These are phyloP conservation scores for Tolypocladium paradoxum DNA, from an alignment of 2,329 filamentous ascomycete genomes.

Conservation along the genomic window DNA sequence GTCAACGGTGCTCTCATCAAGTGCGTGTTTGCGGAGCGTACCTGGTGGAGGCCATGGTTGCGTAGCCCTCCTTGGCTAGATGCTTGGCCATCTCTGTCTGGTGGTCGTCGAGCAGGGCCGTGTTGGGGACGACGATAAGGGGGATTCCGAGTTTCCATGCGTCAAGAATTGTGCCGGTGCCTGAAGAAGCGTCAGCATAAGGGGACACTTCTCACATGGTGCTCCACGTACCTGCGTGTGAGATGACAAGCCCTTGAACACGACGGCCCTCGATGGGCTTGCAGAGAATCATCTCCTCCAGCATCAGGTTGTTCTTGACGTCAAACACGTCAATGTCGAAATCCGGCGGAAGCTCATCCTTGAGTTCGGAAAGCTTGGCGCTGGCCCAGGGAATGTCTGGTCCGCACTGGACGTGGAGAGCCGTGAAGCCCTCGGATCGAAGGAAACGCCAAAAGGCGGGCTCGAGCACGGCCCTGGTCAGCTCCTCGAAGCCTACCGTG, in stretches of 20 bases:
- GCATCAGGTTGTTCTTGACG: conserved; percentile 20
- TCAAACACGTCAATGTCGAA: conserved; percentile 21
- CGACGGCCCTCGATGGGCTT: conserved; percentile 33
- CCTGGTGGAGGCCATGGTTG: conserved; percentile 59
- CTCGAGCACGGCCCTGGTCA: conserved; percentile 57
- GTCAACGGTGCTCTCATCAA: not conserved
- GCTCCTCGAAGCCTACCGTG: conserved; percentile 67
- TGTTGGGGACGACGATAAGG: conserved; percentile 85
- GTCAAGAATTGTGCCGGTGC: conserved; percentile 82
- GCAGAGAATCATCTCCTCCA: conserved; percentile 43
- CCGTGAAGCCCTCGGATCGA: conserved; percentile 48
- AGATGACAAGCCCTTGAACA: conserved; percentile 64
- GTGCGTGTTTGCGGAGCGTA: conserved; percentile 24
- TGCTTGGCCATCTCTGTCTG: conserved; percentile 77
- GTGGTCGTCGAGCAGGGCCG: conserved; percentile 74
- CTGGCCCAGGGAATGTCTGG: conserved; percentile 39
- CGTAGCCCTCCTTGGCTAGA: conserved; percentile 63
- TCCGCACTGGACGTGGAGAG: conserved; percentile 74
- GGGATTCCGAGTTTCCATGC: conserved; percentile 63
- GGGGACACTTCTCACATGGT: too few relatives aligned
- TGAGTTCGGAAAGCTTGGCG: conserved; percentile 7
- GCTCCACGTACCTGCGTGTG: conserved; percentile 64
- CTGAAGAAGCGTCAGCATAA: conserved; percentile 29
- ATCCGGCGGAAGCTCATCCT: conserved; percentile 12
- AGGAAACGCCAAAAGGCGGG: conserved; percentile 54